Conservation (phyloP, 2,329 filamentous ascomycete species). For the Pseudogymnoascus sp. region DNA sequence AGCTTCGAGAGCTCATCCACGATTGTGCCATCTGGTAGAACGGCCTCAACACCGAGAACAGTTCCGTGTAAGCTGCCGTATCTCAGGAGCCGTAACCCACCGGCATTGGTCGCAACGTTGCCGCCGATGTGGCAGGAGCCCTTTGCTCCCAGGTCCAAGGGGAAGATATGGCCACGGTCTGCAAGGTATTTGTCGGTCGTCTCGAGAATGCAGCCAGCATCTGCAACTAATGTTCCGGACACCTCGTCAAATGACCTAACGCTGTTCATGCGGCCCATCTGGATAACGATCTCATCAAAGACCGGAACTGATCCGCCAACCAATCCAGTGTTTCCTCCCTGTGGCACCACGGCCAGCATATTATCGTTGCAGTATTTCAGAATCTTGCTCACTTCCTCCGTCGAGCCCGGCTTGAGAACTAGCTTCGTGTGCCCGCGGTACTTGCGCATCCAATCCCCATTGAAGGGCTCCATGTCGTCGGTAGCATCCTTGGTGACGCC, state of each 20-base stretch:
- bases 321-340: slow-evolving; percentile 93
- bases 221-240: slow-evolving; percentile 80
- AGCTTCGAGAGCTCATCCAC: slow-evolving; percentile 81
- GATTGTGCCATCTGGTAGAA: slow-evolving; percentile 86
- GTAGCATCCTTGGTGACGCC: slow-evolving; percentile 65
- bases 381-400: slow-evolving; percentile 83
- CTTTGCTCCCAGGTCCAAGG: slow-evolving; percentile 94
- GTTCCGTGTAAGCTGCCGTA: slow-evolving; percentile 94
- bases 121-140: slow-evolving; percentile 94
- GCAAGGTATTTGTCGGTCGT: slow-evolving; percentile 79
- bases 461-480: slow-evolving; percentile 85
- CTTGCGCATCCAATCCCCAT: slow-evolving; percentile 98
- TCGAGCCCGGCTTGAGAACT: slow-evolving; percentile 76
- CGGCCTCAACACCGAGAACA: slow-evolving; percentile 86
- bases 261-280: slow-evolving; percentile 79
- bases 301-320: slow-evolving; percentile 94
- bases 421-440: slow-evolving; percentile 85
- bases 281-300: slow-evolving; percentile 97
- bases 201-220: slow-evolving; percentile 88
- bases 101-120: slow-evolving; percentile 92
- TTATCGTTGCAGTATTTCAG: slow-evolving; percentile 93
- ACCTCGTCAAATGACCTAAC: slow-evolving; percentile 90
- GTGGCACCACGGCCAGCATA: slow-evolving; percentile 85
- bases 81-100: slow-evolving; percentile 77
- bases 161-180: slow-evolving; percentile 81